A percentile compares a stretch with the other conserved stretches of the same genome.
Evolutionary conservation across 1,284 basidiomycete genomes (phyloP).

Genomic region (Microbotryum silenes-acaulis): DNA sequence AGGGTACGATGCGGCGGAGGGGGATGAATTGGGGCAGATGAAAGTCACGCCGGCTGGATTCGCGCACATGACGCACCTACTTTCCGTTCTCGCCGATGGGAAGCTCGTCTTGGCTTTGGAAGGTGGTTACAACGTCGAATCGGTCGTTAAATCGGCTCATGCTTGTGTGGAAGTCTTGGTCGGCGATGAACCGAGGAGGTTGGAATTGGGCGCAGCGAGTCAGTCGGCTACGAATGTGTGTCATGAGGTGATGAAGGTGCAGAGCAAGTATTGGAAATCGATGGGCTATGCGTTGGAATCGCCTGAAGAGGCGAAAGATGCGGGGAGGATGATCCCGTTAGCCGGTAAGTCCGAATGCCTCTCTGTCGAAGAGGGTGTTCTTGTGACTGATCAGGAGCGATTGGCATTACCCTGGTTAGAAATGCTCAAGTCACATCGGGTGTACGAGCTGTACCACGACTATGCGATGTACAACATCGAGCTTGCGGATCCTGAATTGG

Average conservation of each 20-base stretch:
- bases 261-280: slow-evolving; percentile 84
- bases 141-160: slow-evolving; percentile 76
- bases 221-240: slow-evolving; percentile 77
- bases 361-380: background rate
- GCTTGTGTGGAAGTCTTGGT: slow-evolving; percentile 78
- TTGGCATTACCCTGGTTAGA: slow-evolving; percentile 41
- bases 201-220: slow-evolving; percentile 61
- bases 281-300: slow-evolving; percentile 42
- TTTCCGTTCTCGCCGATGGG: slow-evolving; percentile 80
- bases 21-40: slow-evolving; percentile 85
- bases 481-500: slow-evolving; percentile 56
- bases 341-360: slow-evolving; percentile 9
- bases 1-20: slow-evolving; percentile 92
- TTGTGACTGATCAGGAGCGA: background rate
- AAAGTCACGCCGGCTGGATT: slow-evolving; percentile 87
- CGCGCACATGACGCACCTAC: slow-evolving; percentile 97
- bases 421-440: slow-evolving; percentile 73
- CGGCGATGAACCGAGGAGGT: slow-evolving; percentile 70
- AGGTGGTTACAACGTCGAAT: slow-evolving; percentile 91
- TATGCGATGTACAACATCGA: slow-evolving; percentile 74
- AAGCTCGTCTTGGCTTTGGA: slow-evolving; percentile 88
- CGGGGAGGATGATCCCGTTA: slow-evolving; percentile 32
- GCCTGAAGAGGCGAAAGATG: slow-evolving; percentile 19
- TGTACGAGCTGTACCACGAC: slow-evolving; percentile 62
- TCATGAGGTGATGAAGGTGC: slow-evolving; percentile 73